A percentile compares a stretch with the other conserved stretches of the same genome.
These are phyloP conservation scores for Lenwebbia sp. DNA, from an alignment of 345 rosid species.

Conservation along the genomic window DNA sequence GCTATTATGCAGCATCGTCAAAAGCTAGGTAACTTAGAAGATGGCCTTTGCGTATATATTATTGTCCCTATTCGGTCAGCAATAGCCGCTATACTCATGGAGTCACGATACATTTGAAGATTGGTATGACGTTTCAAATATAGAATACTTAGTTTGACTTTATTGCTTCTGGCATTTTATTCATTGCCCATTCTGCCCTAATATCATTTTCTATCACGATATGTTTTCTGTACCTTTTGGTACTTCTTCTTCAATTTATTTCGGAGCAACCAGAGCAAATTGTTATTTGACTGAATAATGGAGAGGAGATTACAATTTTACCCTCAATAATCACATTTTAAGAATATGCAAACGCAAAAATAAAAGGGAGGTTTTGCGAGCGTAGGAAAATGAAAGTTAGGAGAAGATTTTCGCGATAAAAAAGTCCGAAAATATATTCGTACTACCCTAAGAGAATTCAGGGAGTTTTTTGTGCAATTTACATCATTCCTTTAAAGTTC, in stretches of 20 bases:
- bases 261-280: background rate
- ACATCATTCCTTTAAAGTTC: background rate
- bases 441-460: too few species aligned
- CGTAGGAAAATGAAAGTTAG: rapidly evolving
- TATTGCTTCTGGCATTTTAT: too few species aligned
- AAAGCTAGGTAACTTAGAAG: too few species aligned
- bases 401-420: background rate
- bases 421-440: background rate
- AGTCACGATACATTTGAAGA: background rate
- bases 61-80: background rate
- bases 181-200: background rate
- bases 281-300: background rate
- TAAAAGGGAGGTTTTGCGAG: background rate
- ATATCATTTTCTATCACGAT: background rate
- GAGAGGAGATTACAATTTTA: background rate
- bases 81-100: background rate
- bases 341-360: background rate
- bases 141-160: background rate
- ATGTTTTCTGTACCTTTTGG: background rate
- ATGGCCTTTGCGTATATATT: too few species aligned
- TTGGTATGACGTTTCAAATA: background rate
- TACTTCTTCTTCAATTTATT: background rate
- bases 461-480: background rate
- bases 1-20: background rate
- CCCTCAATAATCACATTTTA: background rate